phyloP scores from a whole-genome alignment of 306 rosid species.

The Cucurbita argyrosperma region DNA sequence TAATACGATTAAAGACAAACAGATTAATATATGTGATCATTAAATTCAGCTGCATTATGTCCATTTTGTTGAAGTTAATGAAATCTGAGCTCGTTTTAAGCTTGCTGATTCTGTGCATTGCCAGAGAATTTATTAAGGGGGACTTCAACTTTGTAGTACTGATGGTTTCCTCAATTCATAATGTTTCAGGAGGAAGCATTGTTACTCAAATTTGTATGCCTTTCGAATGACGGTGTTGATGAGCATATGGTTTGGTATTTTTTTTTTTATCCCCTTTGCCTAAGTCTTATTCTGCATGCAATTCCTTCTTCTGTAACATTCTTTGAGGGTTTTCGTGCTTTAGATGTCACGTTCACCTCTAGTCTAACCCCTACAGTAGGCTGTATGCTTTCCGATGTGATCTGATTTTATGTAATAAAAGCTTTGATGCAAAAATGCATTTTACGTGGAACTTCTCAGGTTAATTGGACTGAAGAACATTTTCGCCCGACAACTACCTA shows the following conservation, averaged over 20 bases:
- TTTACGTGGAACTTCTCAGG: conserved; percentile 30
- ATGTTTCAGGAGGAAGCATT: conserved; percentile 73
- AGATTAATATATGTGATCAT: background rate
- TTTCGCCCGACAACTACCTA: conserved; percentile 86
- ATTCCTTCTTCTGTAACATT: background rate
- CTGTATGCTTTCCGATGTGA: background rate
- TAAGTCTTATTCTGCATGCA: background rate
- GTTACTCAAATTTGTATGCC: conserved; percentile 65
- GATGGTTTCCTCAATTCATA: background rate
- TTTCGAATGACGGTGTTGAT: conserved; percentile 69
- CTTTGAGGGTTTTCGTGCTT: background rate
- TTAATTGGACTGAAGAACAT: conserved; percentile 92
- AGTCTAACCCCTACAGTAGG: background rate
- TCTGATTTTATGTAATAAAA: background rate
- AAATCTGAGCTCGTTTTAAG: background rate
- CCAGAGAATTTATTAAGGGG: background rate
- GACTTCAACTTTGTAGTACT: background rate
- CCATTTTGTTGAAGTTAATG: background rate
- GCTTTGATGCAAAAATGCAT: conserved; percentile 6
- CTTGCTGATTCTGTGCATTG: background rate
- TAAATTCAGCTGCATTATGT: background rate
- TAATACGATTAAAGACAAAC: background rate
- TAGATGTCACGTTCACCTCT: background rate
- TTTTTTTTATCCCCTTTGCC: conserved; percentile 3
- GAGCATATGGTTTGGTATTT: conserved; percentile 89